phyloP scores from a whole-genome alignment of 805 yeast species.

The Pichia insulana region DNA sequence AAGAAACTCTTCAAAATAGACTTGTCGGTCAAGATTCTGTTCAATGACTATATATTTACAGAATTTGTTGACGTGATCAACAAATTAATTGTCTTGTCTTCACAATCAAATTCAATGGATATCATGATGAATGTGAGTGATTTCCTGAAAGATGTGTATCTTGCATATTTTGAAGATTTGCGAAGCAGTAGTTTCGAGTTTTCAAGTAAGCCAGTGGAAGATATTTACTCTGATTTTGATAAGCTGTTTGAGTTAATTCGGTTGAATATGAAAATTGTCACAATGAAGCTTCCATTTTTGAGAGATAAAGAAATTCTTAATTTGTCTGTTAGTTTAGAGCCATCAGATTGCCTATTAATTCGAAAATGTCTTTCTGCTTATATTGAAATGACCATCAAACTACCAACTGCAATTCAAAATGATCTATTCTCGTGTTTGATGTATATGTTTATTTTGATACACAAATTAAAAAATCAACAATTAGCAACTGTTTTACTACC shows the following conservation, averaged over 20 bases:
- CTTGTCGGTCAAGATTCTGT: slow-evolving; percentile 49
- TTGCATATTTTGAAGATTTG: slow-evolving; percentile 40
- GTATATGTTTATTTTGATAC: slow-evolving; percentile 50
- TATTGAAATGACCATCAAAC: slow-evolving; percentile 51
- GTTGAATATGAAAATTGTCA: slow-evolving; percentile 55
- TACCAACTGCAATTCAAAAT: slow-evolving; percentile 58
- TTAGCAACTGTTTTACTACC: slow-evolving; percentile 46
- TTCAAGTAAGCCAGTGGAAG: slow-evolving; percentile 29
- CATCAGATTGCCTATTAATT: slow-evolving; percentile 32
- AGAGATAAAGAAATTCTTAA: slow-evolving; percentile 33
- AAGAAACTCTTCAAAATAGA: slow-evolving; percentile 47
- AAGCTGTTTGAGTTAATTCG: slow-evolving; percentile 76
- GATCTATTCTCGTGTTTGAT: slow-evolving; percentile 70
- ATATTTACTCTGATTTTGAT: slow-evolving; percentile 52
- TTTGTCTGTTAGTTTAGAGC: slow-evolving; percentile 17
- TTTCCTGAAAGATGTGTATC: slow-evolving; percentile 31
- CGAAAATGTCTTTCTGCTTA: slow-evolving; percentile 43
- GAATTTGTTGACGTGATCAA: slow-evolving; percentile 75
- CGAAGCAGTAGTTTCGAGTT: neutral
- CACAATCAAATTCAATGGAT: slow-evolving; percentile 41
- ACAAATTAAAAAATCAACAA: slow-evolving; percentile 33
- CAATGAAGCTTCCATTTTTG: slow-evolving; percentile 51
- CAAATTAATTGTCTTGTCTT: slow-evolving; percentile 41
- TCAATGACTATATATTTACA: slow-evolving; percentile 57
- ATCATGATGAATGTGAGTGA: slow-evolving; percentile 33